These are phyloP conservation scores for Arachis hypogaea DNA, from an alignment of 306 rosid genomes.

Conservation along the genomic window DNA sequence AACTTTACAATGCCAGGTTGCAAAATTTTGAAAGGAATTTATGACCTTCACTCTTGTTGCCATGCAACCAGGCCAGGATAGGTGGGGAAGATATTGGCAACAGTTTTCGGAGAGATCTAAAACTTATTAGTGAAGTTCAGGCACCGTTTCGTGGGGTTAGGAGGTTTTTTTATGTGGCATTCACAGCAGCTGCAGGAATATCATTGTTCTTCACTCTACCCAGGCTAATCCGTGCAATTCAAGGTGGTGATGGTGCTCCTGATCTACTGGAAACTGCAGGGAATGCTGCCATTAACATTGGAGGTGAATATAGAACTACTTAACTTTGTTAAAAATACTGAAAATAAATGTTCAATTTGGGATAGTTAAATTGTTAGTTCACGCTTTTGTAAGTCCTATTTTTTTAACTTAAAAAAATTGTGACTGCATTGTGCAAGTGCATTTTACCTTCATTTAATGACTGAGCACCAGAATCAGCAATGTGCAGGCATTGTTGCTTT, in stretches of 20 bases:
- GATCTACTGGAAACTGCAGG: slow-evolving; percentile 84
- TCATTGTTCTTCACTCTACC: slow-evolving; percentile 76
- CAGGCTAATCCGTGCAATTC: slow-evolving; percentile 65
- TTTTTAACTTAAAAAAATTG: slow-evolving; percentile 2
- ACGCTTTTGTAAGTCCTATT: background rate
- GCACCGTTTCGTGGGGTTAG: slow-evolving; percentile 97
- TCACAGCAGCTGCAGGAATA: slow-evolving; percentile 93
- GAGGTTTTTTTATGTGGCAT: slow-evolving; percentile 81
- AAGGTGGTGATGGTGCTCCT: slow-evolving; percentile 87
- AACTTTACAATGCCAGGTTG: slow-evolving; percentile 21
- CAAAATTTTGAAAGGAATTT: slow-evolving; percentile 22
- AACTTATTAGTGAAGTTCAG: slow-evolving; percentile 98
- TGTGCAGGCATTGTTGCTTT: slow-evolving; percentile 78
- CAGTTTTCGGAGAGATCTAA: slow-evolving; percentile 93
- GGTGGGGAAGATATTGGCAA: slow-evolving; percentile 98
- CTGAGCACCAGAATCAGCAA: slow-evolving; percentile 75
- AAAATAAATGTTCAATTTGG: slow-evolving; percentile 38
- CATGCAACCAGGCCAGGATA: slow-evolving; percentile 70
- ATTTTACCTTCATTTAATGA: slow-evolving; percentile 50
- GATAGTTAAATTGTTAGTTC: slow-evolving; percentile 1
- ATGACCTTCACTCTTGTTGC: slow-evolving; percentile 25
- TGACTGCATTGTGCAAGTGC: slow-evolving; percentile 15
- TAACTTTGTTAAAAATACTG: slow-evolving; percentile 31
- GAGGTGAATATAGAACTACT: slow-evolving; percentile 63
- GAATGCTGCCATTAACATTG: slow-evolving; percentile 85